These are phyloP conservation scores for Cyclaneusma minus DNA, from an alignment of 2,329 filamentous ascomycete species.

Conservation along the genomic window DNA sequence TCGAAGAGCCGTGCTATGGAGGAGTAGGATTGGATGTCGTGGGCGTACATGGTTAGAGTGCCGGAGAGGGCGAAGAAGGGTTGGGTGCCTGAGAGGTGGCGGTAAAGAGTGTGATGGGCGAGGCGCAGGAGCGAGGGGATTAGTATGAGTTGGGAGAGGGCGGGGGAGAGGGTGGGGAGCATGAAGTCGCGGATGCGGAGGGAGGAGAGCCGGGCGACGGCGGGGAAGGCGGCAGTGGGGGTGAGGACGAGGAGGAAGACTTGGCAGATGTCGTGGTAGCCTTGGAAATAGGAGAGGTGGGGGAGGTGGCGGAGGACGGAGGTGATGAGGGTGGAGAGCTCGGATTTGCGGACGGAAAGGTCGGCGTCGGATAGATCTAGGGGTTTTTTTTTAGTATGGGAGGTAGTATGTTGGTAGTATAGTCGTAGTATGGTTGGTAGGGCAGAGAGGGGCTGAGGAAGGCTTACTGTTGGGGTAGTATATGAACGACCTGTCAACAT, in stretches of 20 bases:
- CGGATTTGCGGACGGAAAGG: conserved; percentile 52
- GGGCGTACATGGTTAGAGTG: conserved; percentile 88
- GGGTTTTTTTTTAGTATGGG: conserved; percentile 1
- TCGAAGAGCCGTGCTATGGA: conserved; percentile 88
- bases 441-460: conserved; percentile 7
- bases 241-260: conserved; percentile 81
- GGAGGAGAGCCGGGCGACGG: conserved; percentile 68
- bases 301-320: conserved; percentile 68
- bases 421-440: conserved; percentile 10
- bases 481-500: conserved; percentile 92
- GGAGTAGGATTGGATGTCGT: conserved; percentile 81
- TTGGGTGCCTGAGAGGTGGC: conserved; percentile 61
- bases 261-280: conserved; percentile 96
- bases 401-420: conserved; percentile 1
- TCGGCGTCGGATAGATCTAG: conserved; percentile 56
- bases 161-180: conserved; percentile 73
- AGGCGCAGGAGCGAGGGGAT: conserved; percentile 66
- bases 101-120: conserved; percentile 56
- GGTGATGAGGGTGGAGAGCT: conserved; percentile 68
- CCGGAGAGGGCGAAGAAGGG: conserved; percentile 91
- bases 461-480: conserved; percentile 74
- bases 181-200: conserved; percentile 95
- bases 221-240: conserved; percentile 37
- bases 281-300: conserved; percentile 89
- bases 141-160: conserved; percentile 70